Base-by-base conservation (phyloP, 805 yeast genomes). In the Teunomyces barrocoloradensis region DNA sequence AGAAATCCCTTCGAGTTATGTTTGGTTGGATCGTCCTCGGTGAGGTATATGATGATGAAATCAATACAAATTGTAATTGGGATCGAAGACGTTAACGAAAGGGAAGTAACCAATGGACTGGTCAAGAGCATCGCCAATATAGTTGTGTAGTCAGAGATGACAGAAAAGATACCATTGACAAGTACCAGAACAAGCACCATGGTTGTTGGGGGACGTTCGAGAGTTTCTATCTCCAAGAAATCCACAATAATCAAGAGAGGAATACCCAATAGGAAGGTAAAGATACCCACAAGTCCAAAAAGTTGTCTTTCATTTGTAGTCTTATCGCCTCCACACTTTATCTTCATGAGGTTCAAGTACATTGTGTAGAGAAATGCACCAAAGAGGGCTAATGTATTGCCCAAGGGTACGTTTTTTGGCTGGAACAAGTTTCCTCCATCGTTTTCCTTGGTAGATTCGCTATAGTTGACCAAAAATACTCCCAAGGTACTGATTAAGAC, bases 31-130 rank as follows among this genome's bases (percentile, higher is more conserved):
- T 49, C 45, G 43, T 49, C 56, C 6, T 60, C 69, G 0, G 58
- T 48, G 10, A 63, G n/a, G 17, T 51, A 54, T 35, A 69, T 52
- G 6, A 69, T 56, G 12, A 74, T 52, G 51, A 71, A 77, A 53
- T 79, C 84, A 42, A 77, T 66, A 45, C 75, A 66, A 54, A 79
- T 75, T 25, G 78, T 75, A 20, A 79, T 65, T 3, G 84, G 84
- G 30, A 79, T 77, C 0, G 78, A 74, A 0, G 80, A 69, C 0
- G 83, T 77, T 30, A 79, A 59, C 3, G 82, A 77, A 33, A 79
- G 63, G 3, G 82, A 69, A 2, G 80, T 73, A 12, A 78, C 71
- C 47, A 79, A 66, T 0, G 84, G 84, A 41, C 81, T 77, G 0
- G 83, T 79, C 34, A 78, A 63, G 17, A 79, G 57, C 65, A 78